phyloP scores from a whole-genome alignment of 2,329 filamentous ascomycete genomes.

The Colletotrichum karsti region DNA sequence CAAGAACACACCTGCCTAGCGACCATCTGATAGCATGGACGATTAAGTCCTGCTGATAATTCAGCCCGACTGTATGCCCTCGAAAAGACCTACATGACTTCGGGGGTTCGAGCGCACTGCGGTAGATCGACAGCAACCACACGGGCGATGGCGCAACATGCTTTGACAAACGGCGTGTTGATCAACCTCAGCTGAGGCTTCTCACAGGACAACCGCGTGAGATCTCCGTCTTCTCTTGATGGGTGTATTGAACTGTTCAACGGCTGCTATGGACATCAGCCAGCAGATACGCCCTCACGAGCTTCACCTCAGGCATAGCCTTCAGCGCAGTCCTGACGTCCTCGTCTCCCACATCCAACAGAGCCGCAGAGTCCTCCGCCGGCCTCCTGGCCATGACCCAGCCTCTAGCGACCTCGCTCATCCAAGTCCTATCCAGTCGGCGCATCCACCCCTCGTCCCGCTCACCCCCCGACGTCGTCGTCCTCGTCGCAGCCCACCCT shows the following conservation, averaged over 20 bases:
- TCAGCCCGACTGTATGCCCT: no score
- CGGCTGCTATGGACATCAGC: neutral
- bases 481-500: conserved; percentile 4
- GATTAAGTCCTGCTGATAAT: neutral
- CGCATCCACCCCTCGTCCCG: conserved; percentile 16
- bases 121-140: no score
- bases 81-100: neutral
- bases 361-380: neutral
- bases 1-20: neutral
- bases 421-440: neutral
- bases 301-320: conserved; percentile 10
- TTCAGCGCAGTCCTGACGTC: neutral
- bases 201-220: neutral
- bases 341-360: neutral
- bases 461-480: neutral
- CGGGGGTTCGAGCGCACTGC: no score
- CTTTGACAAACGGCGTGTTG: no score
- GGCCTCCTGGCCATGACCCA: conserved; percentile 11
- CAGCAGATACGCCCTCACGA: conserved; percentile 13
- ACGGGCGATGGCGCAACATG: neutral
- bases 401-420: conserved; percentile 17
- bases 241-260: neutral
- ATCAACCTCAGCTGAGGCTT: neutral
- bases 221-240: neutral
- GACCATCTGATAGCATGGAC: neutral